These are phyloP conservation scores for Gentiana straminea DNA, from an alignment of 257 asterid species.

Conservation along the genomic window DNA sequence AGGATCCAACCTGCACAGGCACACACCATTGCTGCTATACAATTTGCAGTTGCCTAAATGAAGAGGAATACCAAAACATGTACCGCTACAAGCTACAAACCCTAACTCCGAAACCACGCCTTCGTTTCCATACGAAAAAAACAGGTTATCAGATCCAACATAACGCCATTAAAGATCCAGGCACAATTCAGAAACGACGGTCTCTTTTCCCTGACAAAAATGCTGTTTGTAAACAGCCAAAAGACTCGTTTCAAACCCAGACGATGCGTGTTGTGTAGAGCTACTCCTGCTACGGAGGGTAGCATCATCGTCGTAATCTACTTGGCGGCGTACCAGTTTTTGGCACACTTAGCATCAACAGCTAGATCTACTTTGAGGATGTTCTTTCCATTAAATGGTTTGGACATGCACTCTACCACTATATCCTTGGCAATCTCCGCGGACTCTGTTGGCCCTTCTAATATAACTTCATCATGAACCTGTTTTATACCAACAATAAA, in stretches of 20 bases:
- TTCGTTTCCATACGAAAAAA: no score
- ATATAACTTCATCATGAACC: conserved; percentile 89
- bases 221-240: background rate
- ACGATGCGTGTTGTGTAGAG: conserved; percentile 1
- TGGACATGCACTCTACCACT: conserved; percentile 85
- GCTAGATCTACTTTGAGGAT: conserved; percentile 72
- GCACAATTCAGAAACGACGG: background rate
- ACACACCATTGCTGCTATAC: no score
- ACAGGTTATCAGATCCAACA: conserved; percentile 9
- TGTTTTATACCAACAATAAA: conserved; percentile 16
- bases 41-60: no score
- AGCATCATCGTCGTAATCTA: conserved; percentile 16
- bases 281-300: conserved; percentile 1
- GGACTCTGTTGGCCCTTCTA: conserved; percentile 87
- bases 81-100: no score
- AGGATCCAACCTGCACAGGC: no score
- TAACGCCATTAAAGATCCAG: no score
- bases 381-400: conserved; percentile 72
- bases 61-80: no score
- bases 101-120: no score
- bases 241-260: background rate
- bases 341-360: conserved; percentile 92
- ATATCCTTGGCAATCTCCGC: conserved; percentile 73
- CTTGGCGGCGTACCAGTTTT: conserved; percentile 91
- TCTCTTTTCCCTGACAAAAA: background rate